These are phyloP conservation scores for Tilletia indica DNA, from an alignment of 1,284 basidiomycete genomes.

Conservation along the genomic window DNA sequence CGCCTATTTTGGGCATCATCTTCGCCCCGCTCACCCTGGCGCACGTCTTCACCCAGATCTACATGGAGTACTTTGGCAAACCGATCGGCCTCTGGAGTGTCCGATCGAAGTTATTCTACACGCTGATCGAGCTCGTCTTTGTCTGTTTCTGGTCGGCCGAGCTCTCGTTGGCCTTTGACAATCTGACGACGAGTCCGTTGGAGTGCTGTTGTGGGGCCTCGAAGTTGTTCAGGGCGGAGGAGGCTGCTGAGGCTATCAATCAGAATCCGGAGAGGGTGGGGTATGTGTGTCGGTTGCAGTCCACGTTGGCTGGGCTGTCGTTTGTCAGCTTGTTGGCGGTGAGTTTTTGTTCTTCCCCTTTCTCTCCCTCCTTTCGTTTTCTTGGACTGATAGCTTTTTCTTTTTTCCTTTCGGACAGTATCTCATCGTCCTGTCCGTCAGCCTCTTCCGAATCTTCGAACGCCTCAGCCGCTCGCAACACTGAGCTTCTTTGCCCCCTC, in stretches of 20 bases:
- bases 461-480: conserved; percentile 12
- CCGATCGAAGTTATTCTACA: conserved; percentile 50
- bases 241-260: conserved; percentile 52
- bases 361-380: background rate
- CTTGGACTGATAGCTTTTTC: background rate
- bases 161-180: conserved; percentile 81
- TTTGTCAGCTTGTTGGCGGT: conserved; percentile 59
- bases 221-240: conserved; percentile 62
- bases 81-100: conserved; percentile 79
- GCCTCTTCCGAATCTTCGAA: conserved; percentile 23
- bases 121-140: conserved; percentile 66
- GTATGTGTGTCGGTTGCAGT: conserved; percentile 63
- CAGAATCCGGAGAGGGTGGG: conserved; percentile 51
- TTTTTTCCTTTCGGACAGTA: background rate
- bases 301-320: conserved; percentile 57
- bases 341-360: conserved; percentile 19
- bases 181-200: conserved; percentile 81
- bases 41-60: conserved; percentile 67
- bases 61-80: conserved; percentile 77
- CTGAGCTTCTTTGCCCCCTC: too few species aligned
- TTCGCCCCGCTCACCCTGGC: conserved; percentile 79
- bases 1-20: conserved; percentile 77
- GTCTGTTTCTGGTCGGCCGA: conserved; percentile 90
- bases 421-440: conserved; percentile 8
- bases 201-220: conserved; percentile 61